Evolutionary conservation across 148 eudicot species (phyloP).

Genomic region (Fagopyrum homotropicum): DNA sequence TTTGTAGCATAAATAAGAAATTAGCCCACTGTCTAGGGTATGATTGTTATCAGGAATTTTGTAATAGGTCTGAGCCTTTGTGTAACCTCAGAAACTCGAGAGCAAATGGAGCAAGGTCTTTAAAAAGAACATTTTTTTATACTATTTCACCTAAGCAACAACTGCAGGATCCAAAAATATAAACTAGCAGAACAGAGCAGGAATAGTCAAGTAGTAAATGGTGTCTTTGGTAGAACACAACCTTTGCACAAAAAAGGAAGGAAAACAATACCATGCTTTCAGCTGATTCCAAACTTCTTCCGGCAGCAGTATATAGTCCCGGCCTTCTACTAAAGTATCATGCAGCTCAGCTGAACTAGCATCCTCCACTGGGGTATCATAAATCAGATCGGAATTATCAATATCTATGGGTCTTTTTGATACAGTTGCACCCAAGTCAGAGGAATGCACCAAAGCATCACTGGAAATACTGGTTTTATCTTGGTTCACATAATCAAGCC

Average conservation of each 20-base stretch:
- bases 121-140: background rate
- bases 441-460: slow-evolving; percentile 41
- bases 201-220: background rate
- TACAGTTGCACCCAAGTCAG: slow-evolving; percentile 31
- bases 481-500: slow-evolving; percentile 81
- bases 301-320: slow-evolving; percentile 89
- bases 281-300: slow-evolving; percentile 79
- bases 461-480: slow-evolving; percentile 31
- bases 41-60: background rate
- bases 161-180: background rate
- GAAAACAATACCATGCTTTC: slow-evolving; percentile 52
- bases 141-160: background rate
- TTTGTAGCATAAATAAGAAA: background rate
- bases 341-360: slow-evolving; percentile 52
- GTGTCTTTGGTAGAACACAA: background rate
- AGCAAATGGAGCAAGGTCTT: background rate
- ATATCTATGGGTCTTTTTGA: slow-evolving; percentile 62
- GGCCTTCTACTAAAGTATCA: slow-evolving; percentile 89
- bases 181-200: background rate
- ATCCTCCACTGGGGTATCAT: slow-evolving; percentile 42
- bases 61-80: background rate
- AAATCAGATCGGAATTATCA: slow-evolving; percentile 76
- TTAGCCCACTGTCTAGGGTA: background rate
- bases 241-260: background rate
- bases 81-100: background rate